Evolutionary conservation across 225 moss, liverwort and hornwort species (phyloP).

Genomic region (Polytrichum commune): DNA sequence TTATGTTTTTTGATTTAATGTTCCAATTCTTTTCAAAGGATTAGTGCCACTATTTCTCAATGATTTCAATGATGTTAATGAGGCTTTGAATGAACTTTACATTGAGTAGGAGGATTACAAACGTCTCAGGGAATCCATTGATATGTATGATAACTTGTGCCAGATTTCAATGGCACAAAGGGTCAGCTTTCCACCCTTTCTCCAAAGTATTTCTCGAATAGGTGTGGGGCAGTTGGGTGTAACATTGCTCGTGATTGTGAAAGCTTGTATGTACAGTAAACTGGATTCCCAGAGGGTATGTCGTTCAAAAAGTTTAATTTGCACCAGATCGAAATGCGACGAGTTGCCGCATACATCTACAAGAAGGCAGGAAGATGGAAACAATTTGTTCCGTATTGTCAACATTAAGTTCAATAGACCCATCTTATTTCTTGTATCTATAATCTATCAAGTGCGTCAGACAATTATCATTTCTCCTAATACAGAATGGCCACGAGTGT

Average conservation of each 20-base stretch:
- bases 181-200: constrained; percentile 31
- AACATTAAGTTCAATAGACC: background rate
- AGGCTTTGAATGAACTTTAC: constrained; percentile 76
- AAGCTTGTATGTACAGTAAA: background rate
- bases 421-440: no score
- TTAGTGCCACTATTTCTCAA: no score
- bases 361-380: constrained; percentile 91
- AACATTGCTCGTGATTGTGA: background rate
- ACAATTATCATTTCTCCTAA: no score
- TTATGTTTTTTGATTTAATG: background rate
- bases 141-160: constrained; percentile 84
- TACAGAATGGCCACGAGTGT: no score
- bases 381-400: constrained; percentile 41
- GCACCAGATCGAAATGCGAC: constrained; percentile 74
- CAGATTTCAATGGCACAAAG: constrained; percentile 79
- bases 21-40: background rate
- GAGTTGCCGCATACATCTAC: constrained; percentile 85
- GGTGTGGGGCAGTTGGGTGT: no score
- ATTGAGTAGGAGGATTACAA: constrained; percentile 85
- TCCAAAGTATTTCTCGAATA: background rate
- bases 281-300: background rate
- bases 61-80: constrained; percentile 37
- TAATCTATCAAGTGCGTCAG: no score
- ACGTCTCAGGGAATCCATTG: constrained; percentile 77
- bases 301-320: background rate